These are phyloP conservation scores for Alloascoidea africana DNA, from an alignment of 805 yeast genomes.

Conservation along the genomic window DNA sequence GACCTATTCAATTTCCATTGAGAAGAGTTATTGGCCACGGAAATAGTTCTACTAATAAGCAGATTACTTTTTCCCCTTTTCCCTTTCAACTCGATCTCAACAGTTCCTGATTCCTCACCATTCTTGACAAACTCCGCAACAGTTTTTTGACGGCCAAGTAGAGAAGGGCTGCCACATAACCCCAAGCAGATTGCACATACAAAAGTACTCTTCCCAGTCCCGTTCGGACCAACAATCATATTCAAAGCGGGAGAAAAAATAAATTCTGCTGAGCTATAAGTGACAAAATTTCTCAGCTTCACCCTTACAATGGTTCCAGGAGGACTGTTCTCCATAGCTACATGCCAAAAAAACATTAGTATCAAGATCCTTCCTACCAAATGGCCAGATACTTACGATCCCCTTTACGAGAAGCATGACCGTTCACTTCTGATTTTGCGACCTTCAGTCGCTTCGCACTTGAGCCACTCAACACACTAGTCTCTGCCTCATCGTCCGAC, in stretches of 20 bases:
- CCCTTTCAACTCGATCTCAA: constrained; percentile 37
- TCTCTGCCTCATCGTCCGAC: not conserved
- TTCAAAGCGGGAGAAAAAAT: constrained; percentile 70
- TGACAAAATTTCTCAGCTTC: constrained; percentile 44
- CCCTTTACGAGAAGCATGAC: not conserved
- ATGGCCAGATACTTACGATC: not conserved
- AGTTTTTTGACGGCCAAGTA: constrained; percentile 53
- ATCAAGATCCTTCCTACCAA: not conserved
- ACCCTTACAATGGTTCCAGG: constrained; percentile 38
- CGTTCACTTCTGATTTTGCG: not conserved
- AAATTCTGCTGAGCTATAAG: constrained; percentile 49
- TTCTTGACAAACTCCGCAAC: constrained; percentile 57
- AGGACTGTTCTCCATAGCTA: constrained; percentile 3
- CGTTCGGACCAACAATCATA: constrained; percentile 93
- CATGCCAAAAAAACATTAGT: not conserved
- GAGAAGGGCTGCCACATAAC: constrained; percentile 45
- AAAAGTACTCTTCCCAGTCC: constrained; percentile 87
- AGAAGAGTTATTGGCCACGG: constrained; percentile 17
- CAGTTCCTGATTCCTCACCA: constrained; percentile 31
- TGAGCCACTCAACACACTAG: too few relatives aligned
- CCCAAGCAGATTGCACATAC: constrained; percentile 90
- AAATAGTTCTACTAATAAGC: constrained; percentile 19
- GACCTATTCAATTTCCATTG: constrained; percentile 15
- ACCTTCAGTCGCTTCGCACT: not conserved
- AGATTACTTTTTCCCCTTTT: constrained; percentile 14